Conservation (phyloP, 2,329 filamentous ascomycete species). For the Coniochaeta sp. region DNA sequence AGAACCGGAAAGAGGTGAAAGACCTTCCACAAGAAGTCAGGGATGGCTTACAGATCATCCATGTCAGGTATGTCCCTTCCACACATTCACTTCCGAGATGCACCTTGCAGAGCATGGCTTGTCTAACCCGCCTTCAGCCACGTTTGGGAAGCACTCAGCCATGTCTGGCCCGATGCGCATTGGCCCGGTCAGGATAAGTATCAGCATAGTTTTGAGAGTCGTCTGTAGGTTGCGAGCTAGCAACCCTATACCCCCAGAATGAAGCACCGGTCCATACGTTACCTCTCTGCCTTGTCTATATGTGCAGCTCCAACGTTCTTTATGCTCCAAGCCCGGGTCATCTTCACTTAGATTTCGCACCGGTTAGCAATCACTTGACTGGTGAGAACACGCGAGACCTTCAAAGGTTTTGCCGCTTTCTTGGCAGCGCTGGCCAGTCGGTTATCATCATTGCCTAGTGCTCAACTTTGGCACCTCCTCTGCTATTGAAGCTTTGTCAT, state of each 20-base stretch:
- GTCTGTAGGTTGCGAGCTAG: slow-evolving; percentile 44
- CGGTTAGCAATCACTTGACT: too few relatives aligned
- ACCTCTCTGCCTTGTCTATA: too few relatives aligned
- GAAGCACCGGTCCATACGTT: neutral
- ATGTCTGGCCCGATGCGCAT: slow-evolving; percentile 84
- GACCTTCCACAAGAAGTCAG: slow-evolving; percentile 88
- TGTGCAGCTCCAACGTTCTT: too few relatives aligned
- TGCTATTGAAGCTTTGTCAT: too few relatives aligned
- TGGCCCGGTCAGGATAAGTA: slow-evolving; percentile 68
- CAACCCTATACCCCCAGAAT: neutral
- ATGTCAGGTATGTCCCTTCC: slow-evolving; percentile 63
- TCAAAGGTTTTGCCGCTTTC: too few relatives aligned
- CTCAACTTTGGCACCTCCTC: too few relatives aligned
- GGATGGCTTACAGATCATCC: slow-evolving; percentile 78
- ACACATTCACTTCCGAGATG: neutral
- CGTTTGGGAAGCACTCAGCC: slow-evolving; percentile 87
- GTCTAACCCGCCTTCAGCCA: slow-evolving; percentile 45
- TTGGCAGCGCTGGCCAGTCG: too few relatives aligned
- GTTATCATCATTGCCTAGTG: too few relatives aligned
- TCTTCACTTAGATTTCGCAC: too few relatives aligned
- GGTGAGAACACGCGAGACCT: too few relatives aligned
- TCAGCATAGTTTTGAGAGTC: slow-evolving; percentile 62
- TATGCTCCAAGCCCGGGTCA: too few relatives aligned
- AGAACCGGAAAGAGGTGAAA: slow-evolving; percentile 86
- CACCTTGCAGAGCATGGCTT: neutral